phyloP scores from a whole-genome alignment of 2,329 filamentous ascomycete genomes.

The Trichoderma atroviride region DNA sequence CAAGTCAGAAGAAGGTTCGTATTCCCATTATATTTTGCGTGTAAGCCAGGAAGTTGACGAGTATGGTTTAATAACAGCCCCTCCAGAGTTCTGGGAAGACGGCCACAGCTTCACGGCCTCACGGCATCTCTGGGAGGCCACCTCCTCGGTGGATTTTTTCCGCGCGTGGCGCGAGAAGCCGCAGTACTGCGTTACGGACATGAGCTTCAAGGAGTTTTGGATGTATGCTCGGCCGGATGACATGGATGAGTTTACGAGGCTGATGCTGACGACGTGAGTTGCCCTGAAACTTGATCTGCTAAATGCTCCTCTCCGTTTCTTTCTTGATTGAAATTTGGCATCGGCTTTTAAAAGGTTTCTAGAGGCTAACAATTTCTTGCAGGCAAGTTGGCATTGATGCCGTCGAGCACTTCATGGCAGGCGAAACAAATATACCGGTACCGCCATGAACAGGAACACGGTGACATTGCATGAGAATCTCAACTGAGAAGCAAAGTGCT shows the following conservation, averaged over 20 bases:
- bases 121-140: constrained; percentile 48
- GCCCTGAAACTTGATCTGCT: background rate
- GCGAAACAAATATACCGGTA: constrained; percentile 32
- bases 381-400: constrained; percentile 43
- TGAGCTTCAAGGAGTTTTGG: constrained; percentile 44
- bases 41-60: constrained; percentile 29
- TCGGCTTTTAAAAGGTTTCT: background rate
- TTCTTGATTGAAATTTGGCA: background rate
- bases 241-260: constrained; percentile 45
- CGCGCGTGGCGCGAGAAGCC: constrained; percentile 49
- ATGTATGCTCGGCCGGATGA: constrained; percentile 42
- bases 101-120: constrained; percentile 43
- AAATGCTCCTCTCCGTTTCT: background rate
- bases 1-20: constrained; percentile 39
- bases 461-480: background rate
- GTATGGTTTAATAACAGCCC: constrained; percentile 36
- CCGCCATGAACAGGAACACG: background rate
- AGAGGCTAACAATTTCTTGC: constrained; percentile 1
- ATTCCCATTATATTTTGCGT: background rate
- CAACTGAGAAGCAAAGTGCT: background rate
- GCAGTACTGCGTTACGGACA: constrained; percentile 40
- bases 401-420: constrained; percentile 43
- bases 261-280: constrained; percentile 45
- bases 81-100: constrained; percentile 28
- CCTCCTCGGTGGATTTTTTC: constrained; percentile 46